Evolutionary conservation across 2,329 filamentous ascomycete species (phyloP).

Genomic region (Fusarium buharicum): DNA sequence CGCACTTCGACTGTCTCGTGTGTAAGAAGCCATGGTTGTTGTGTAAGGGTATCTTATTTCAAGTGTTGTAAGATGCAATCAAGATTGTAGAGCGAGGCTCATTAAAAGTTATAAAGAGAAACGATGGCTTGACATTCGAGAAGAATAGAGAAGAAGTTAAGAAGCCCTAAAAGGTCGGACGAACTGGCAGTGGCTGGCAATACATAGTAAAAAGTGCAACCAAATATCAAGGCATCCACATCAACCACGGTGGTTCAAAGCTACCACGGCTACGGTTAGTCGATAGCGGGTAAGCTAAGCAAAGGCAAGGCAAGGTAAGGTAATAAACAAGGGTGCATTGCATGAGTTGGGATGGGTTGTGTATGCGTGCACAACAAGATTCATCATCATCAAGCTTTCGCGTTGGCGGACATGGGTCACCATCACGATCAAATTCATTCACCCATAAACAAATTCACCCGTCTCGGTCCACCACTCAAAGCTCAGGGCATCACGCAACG

Average conservation of each 20-base stretch:
- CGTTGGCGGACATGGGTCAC: slow-evolving; percentile 14
- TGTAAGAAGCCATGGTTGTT: slow-evolving; percentile 42
- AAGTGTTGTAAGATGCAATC: not conserved
- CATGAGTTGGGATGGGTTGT: slow-evolving; percentile 13
- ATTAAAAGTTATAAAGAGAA: slow-evolving; percentile 23
- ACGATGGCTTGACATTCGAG: slow-evolving; percentile 32
- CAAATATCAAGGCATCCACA: slow-evolving; percentile 36
- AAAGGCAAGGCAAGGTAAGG: slow-evolving; percentile 1
- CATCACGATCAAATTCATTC: slow-evolving; percentile 11
- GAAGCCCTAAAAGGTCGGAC: slow-evolving; percentile 16
- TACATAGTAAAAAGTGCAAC: slow-evolving; percentile 31
- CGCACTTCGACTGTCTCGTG: slow-evolving; percentile 42
- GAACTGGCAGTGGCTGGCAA: slow-evolving; percentile 35
- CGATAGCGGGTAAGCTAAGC: slow-evolving; percentile 32
- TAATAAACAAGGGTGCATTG: slow-evolving; percentile 28
- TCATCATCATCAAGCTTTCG: slow-evolving; percentile 33
- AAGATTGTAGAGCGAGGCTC: slow-evolving; percentile 5
- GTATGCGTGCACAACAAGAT: slow-evolving; percentile 21
- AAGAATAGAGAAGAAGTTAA: slow-evolving; percentile 21
- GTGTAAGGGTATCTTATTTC: slow-evolving; percentile 1
- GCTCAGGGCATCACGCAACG: slow-evolving; percentile 26
- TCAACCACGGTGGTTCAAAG: slow-evolving; percentile 30
- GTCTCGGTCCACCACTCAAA: slow-evolving; percentile 16
- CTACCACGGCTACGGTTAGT: slow-evolving; percentile 36
- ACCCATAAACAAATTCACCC: slow-evolving; percentile 15